These are phyloP conservation scores for Echria macrotheca DNA, from an alignment of 495 filamentous ascomycete species.

Conservation along the genomic window DNA sequence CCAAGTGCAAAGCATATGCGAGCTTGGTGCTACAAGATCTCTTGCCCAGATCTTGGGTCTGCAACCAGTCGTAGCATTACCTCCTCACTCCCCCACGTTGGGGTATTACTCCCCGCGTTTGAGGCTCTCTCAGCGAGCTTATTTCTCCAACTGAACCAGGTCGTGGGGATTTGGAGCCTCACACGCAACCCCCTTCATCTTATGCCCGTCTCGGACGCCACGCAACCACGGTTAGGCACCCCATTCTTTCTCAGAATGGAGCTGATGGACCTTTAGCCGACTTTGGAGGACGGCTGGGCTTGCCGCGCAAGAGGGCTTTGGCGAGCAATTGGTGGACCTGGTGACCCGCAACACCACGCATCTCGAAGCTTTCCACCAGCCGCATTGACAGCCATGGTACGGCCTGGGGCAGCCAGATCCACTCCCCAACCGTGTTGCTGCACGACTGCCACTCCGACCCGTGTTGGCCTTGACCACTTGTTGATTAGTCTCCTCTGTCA, in stretches of 20 bases:
- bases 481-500: background rate
- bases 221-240: background rate
- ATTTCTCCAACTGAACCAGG: constrained; percentile 10
- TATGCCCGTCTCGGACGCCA: background rate
- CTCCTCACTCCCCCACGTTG: background rate
- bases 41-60: too few species aligned
- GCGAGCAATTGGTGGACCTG: constrained; percentile 10
- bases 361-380: background rate
- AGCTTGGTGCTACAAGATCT: constrained; percentile 11
- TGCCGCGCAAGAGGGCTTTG: constrained; percentile 8
- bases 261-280: constrained; percentile 12
- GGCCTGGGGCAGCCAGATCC: constrained; percentile 11
- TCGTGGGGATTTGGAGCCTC: background rate
- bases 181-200: background rate
- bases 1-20: too few species aligned
- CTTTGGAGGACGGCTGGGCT: constrained; percentile 14
- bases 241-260: background rate
- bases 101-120: constrained; percentile 17
- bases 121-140: background rate
- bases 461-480: background rate
- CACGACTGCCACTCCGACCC: background rate
- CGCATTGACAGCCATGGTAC: constrained; percentile 4
- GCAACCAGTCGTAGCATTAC: constrained; percentile 10
- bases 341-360: constrained; percentile 6
- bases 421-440: constrained; percentile 8